A percentile compares a stretch with the other conserved stretches of the same genome.
Evolutionary conservation across 345 rosid genomes (phyloP).

Genomic region (Raphanus sativus): DNA sequence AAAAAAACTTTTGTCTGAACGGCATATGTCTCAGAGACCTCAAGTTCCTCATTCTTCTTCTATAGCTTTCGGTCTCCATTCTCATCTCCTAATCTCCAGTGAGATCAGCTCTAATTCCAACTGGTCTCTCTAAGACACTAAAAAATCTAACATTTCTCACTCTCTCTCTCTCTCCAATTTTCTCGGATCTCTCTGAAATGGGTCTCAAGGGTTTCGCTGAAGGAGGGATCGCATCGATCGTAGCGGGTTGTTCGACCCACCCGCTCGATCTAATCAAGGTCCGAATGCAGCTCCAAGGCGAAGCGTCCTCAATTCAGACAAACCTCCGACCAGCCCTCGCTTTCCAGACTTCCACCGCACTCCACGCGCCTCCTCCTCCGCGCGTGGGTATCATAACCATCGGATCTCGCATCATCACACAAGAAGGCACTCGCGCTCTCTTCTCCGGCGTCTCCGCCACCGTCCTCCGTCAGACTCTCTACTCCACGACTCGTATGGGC

Average conservation of each 20-base stretch:
- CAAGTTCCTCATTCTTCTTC: slow-evolving; percentile 70
- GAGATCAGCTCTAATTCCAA: slow-evolving; percentile 59
- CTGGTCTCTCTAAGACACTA: slow-evolving; percentile 37
- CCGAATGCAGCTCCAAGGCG: slow-evolving; percentile 90
- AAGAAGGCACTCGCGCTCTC: slow-evolving; percentile 67
- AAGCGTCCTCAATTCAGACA: slow-evolving; percentile 44
- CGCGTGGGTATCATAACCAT: slow-evolving; percentile 58
- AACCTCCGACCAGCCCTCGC: slow-evolving; percentile 70
- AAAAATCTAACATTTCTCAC: neutral
- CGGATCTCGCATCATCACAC: slow-evolving; percentile 54
- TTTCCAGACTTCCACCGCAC: slow-evolving; percentile 44
- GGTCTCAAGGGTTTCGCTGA: slow-evolving; percentile 82
- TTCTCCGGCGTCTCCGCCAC: slow-evolving; percentile 88
- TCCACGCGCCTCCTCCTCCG: slow-evolving; percentile 40
- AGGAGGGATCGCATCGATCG: slow-evolving; percentile 82
- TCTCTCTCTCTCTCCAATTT: neutral
- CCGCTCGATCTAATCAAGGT: slow-evolving; percentile 88
- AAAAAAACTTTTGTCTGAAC: neutral
- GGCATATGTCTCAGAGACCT: slow-evolving; percentile 80
- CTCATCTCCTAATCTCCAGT: slow-evolving; percentile 72
- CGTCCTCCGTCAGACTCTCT: slow-evolving; percentile 77
- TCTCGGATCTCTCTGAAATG: slow-evolving; percentile 39
- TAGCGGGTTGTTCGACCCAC: slow-evolving; percentile 82
- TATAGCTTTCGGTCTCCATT: slow-evolving; percentile 62
- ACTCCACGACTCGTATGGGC: slow-evolving; percentile 89